Evolutionary conservation across 1,284 basidiomycete genomes (phyloP).

Genomic region (Rhizoctonia solani): DNA sequence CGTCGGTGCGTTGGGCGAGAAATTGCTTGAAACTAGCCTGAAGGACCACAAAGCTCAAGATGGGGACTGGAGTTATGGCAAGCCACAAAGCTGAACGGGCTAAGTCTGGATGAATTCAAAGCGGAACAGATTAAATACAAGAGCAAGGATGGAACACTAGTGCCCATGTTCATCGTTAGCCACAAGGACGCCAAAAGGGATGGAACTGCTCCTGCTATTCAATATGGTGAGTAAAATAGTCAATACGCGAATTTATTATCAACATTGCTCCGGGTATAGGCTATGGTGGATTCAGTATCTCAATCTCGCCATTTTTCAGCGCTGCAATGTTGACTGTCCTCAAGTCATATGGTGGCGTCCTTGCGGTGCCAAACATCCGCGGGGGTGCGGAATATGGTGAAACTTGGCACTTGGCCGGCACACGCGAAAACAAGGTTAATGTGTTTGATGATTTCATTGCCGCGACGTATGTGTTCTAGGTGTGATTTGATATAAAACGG

Average conservation of each 20-base stretch:
- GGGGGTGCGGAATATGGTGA: conserved; percentile 88
- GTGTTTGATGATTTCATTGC: conserved; percentile 82
- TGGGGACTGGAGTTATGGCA: conserved; percentile 63
- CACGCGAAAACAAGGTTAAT: conserved; percentile 67
- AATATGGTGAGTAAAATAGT: conserved; percentile 62
- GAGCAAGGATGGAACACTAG: conserved; percentile 78
- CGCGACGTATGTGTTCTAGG: conserved; percentile 61
- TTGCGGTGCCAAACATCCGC: conserved; percentile 76
- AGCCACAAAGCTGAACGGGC: conserved; percentile 64
- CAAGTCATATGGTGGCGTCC: conserved; percentile 70
- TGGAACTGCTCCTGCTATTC: conserved; percentile 76
- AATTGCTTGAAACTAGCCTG: background rate
- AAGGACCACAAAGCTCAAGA: conserved; percentile 43
- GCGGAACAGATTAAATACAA: conserved; percentile 70
- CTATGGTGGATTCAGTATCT: conserved; percentile 78
- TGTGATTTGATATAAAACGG: background rate
- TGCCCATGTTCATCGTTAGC: conserved; percentile 87
- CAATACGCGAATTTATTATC: background rate
- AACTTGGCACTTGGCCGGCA: conserved; percentile 77
- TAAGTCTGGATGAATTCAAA: conserved; percentile 72
- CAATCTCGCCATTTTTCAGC: conserved; percentile 74
- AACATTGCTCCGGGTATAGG: conserved; percentile 49
- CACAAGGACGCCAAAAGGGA: conserved; percentile 73
- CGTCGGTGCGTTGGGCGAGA: background rate
- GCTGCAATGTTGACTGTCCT: conserved; percentile 76